phyloP scores from a whole-genome alignment of 2,329 filamentous ascomycete genomes.

The Aspergillus tubingensis region DNA sequence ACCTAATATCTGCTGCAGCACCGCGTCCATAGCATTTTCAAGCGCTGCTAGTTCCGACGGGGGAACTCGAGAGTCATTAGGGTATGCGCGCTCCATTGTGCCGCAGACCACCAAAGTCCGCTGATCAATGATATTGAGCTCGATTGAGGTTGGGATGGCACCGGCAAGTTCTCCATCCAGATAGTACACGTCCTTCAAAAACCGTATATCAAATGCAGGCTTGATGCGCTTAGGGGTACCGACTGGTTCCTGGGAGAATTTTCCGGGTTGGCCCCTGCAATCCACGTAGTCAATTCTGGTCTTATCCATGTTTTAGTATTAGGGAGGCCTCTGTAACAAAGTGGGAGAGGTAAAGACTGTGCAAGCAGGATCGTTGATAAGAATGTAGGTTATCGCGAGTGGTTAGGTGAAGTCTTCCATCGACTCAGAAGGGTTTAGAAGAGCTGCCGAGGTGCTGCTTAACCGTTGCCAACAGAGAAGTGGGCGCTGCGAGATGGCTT shows the following conservation, averaged over 20 bases:
- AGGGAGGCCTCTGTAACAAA: too few species aligned
- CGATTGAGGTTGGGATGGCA: conserved; percentile 47
- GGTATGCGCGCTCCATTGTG: conserved; percentile 39
- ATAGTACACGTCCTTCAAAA: conserved; percentile 46
- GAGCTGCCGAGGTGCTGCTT: too few species aligned
- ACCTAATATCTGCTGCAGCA: neutral
- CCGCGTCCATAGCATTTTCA: neutral
- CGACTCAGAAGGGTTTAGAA: too few species aligned
- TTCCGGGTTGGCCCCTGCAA: neutral
- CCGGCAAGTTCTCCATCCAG: conserved; percentile 54
- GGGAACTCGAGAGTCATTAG: conserved; percentile 28
- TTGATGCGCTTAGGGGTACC: conserved; percentile 24
- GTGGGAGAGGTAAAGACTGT: too few species aligned
- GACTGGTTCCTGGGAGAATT: conserved; percentile 28
- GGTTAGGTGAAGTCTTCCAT: too few species aligned
- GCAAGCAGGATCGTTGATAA: too few species aligned
- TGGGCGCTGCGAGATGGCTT: too few species aligned
- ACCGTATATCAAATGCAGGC: conserved; percentile 51
- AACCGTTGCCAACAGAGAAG: too few species aligned
- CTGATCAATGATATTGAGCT: conserved; percentile 50
- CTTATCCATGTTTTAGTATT: neutral
- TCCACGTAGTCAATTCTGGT: neutral
- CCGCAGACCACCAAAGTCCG: conserved; percentile 51
- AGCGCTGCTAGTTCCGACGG: neutral
- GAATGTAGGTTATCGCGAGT: too few species aligned